phyloP scores from a whole-genome alignment of 768 basidiomycete species.

The Boletus reticuloceps region DNA sequence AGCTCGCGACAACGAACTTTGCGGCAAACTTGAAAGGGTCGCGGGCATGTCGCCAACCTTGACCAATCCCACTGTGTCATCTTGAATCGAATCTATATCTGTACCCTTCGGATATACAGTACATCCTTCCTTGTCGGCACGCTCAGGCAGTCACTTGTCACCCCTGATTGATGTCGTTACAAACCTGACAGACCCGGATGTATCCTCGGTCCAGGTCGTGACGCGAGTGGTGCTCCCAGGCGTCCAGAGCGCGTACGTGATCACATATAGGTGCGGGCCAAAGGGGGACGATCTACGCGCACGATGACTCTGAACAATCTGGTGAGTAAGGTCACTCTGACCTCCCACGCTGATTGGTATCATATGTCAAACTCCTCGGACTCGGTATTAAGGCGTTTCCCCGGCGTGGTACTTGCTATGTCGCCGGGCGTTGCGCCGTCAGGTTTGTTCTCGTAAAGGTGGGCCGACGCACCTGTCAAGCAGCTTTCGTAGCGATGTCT shows the following conservation, averaged over 20 bases:
- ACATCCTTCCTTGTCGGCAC: neutral
- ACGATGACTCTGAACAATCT: slow-evolving; percentile 6
- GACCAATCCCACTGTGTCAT: slow-evolving; percentile 46
- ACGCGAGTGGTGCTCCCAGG: too few relatives aligned
- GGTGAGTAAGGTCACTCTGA: neutral
- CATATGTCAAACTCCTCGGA: neutral
- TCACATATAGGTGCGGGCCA: neutral
- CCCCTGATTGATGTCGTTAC: neutral
- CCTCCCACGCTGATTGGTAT: neutral
- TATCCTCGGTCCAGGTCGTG: too few relatives aligned
- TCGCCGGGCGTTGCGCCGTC: neutral
- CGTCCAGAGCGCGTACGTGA: too few relatives aligned
- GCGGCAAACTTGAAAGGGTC: slow-evolving; percentile 58
- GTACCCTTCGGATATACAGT: neutral
- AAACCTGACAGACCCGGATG: neutral
- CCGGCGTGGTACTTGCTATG: slow-evolving; percentile 1
- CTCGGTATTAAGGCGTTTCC: slow-evolving; percentile 1
- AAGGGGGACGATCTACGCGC: neutral
- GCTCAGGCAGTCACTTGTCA: slow-evolving; percentile 2
- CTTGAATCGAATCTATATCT: slow-evolving; percentile 23
- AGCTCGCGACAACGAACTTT: too few relatives aligned
- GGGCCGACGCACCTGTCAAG: neutral
- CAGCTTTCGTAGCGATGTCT: neutral
- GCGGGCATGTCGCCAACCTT: slow-evolving; percentile 53
- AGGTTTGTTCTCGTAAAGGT: neutral